Evolutionary conservation across 1,284 basidiomycete species (phyloP), one percentile per base, ranked within the genome.

Genomic region (Tetrapyrgos nigripes): DNA sequence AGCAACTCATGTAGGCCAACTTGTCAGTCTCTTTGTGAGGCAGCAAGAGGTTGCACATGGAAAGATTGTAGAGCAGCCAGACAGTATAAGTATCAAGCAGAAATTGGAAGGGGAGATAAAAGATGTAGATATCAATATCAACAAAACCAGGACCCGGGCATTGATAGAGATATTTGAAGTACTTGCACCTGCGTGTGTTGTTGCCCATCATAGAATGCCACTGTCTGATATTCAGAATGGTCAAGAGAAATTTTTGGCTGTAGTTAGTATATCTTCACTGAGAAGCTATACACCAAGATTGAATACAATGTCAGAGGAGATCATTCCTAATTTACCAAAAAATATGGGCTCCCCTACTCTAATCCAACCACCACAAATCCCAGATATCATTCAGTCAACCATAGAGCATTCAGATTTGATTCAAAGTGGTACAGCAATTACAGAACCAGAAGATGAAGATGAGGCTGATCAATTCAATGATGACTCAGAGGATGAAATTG

Each of bases 21-120:
- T 24, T 23, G 56, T 58, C 1, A 53, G 37, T 21, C 17, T 58
- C 26, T 21, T 27, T 37, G 23, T 33, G 29, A 17, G 44, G 13
- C 50, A 48, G 4, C 53, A 55, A 17, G 53, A 51, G 37, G 53
- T 60, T 21, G 58, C 58, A 13, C 48, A 50, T 10, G 58, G 58
- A 21, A 10, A 23, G 6, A 28, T 60, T 31, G 44, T 56, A 23
- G 11, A 17, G 4, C 58, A 60, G 29, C 54, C 51, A 11, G 21
- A 53, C 6, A 17, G n/a, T 43, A 43, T 53, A 26, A 53, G 23
- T 52, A 21, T 40, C 50, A 37, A 8, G 31, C 31, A 33, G 14
- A 33, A 8, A 33, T 10, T n/a, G 11, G 31, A 4, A 9, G 24
- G 46, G 14, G 28, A 29, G 24, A 11, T 29, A 9, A 28, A 28